Base-by-base conservation (phyloP, 1,284 basidiomycete genomes). In the Coniophora puteana region DNA sequence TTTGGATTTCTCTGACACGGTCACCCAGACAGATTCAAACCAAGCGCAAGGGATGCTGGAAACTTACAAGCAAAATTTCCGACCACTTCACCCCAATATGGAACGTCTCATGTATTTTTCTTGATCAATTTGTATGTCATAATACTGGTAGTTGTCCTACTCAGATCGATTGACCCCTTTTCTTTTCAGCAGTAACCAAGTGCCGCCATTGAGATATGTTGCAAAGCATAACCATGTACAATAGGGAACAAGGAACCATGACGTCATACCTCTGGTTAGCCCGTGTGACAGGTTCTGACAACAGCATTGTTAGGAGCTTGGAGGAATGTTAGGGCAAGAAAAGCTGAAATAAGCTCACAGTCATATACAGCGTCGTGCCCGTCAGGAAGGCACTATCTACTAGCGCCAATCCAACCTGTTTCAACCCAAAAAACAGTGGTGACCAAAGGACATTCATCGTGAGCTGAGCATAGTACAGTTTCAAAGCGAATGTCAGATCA, bases 401-500 rank as follows among this genome's bases (percentile, higher is more conserved):
- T 5, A 89, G 63, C 0, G 82, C 85, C 20, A 72, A 45, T 23
- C 72, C 74, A 46, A 72, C 67, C 72, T 82, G 53, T 8, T 23
- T 16, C 27, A 67, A 57, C 12, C 74, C 75, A 51, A 89, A 89
- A 71, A 87, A 88, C 27, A 89, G 59, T 4, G 86, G 83, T 16
- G 76, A 77, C 86, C 86, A 90, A 21, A 74, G 48, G 40, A 78
- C 63, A 65, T 89, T 89, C 32, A 89, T 60, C 0, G 66, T 79
- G 27, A 89, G 67, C 57, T 89, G 85, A 5, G 66, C 68, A 62
- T 83, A 90, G 66, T 90, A 89, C 31, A 89, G 64, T 24, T 67
- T 66, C 28, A 89, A 61, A 3, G 78, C 81, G 28, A 68, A 55
- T 29, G 68, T 63, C 28, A 82, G 70, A 43, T 68, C 61, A 20